These are phyloP conservation scores for Colletotrichum echinochloae DNA, from an alignment of 2,329 filamentous ascomycete genomes.

Conservation along the genomic window DNA sequence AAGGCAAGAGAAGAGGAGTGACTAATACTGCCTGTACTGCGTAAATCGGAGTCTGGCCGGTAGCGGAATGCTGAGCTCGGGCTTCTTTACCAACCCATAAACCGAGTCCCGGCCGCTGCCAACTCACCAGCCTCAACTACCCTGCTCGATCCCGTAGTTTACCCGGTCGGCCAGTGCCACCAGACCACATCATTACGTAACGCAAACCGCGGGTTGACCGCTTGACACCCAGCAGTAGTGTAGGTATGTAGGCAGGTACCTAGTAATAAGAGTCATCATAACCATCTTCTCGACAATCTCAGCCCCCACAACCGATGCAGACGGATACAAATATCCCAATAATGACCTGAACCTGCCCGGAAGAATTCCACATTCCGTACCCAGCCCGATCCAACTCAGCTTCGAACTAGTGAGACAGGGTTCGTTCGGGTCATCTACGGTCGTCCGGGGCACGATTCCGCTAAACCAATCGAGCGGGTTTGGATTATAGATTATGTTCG, in stretches of 20 bases:
- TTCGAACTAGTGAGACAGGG: too few relatives aligned
- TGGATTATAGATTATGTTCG: too few relatives aligned
- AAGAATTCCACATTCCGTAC: neutral
- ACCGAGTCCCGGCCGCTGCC: constrained; percentile 1
- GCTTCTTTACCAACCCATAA: neutral
- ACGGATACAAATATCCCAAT: too few relatives aligned
- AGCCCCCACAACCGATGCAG: too few relatives aligned
- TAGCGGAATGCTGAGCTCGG: neutral
- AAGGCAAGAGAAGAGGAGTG: neutral
- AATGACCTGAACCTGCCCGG: neutral
- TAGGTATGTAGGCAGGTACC: too few relatives aligned
- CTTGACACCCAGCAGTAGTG: too few relatives aligned
- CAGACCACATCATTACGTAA: neutral
- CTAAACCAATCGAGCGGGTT: too few relatives aligned
- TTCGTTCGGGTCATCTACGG: too few relatives aligned
- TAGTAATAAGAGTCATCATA: too few relatives aligned
- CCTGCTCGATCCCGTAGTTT: neutral
- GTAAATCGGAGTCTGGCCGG: constrained; percentile 1
- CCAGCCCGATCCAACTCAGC: neutral
- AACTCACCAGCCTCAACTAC: neutral
- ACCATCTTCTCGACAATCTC: too few relatives aligned
- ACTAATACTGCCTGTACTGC: neutral
- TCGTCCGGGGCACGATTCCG: too few relatives aligned
- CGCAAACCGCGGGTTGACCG: neutral
- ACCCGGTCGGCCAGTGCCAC: neutral